A percentile compares a stretch with the other conserved stretches of the same genome.
phyloP scores from a whole-genome alignment of 495 filamentous ascomycete genomes.

The Aspergillus saccharolyticus region DNA sequence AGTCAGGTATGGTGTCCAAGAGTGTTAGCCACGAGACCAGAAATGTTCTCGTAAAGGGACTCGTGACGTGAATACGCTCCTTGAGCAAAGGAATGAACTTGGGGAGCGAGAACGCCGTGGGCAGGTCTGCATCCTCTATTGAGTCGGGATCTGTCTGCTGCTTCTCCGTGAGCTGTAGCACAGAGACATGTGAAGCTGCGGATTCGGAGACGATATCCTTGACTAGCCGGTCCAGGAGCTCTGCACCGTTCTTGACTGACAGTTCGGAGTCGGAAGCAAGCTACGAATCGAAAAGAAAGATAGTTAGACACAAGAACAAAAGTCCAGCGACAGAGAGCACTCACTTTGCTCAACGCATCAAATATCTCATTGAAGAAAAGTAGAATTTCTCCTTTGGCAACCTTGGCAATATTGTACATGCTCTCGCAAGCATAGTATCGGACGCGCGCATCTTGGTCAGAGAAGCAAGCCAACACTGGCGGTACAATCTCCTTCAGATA shows the following conservation, averaged over 20 bases:
- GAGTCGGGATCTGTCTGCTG: constrained; percentile 40
- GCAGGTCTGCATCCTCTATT: constrained; percentile 52
- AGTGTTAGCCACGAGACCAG: constrained; percentile 94
- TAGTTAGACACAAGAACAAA: background rate
- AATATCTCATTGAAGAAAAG: constrained; percentile 98
- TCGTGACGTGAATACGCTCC: constrained; percentile 87
- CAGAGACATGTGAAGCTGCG: constrained; percentile 88
- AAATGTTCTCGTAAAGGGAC: constrained; percentile 91
- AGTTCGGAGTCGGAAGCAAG: constrained; percentile 93
- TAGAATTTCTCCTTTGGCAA: constrained; percentile 94
- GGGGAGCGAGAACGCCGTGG: constrained; percentile 88
- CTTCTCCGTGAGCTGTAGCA: constrained; percentile 58
- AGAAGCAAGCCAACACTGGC: constrained; percentile 97
- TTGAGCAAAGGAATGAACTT: constrained; percentile 89
- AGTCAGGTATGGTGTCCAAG: constrained; percentile 92
- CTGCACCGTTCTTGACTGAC: constrained; percentile 97
- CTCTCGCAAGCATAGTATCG: constrained; percentile 99
- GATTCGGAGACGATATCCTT: constrained; percentile 99
- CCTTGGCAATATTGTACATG: constrained; percentile 99
- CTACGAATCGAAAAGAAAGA: constrained; percentile 40
- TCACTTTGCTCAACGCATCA: constrained; percentile 91
- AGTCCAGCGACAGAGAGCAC: constrained; percentile 5
- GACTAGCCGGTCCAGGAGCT: constrained; percentile 89
- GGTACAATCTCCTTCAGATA: constrained; percentile 92
- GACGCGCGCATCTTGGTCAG: constrained; percentile 95